Base-by-base conservation (phyloP, 2,329 filamentous ascomycete species). In the Aspergillus carbonarius region DNA sequence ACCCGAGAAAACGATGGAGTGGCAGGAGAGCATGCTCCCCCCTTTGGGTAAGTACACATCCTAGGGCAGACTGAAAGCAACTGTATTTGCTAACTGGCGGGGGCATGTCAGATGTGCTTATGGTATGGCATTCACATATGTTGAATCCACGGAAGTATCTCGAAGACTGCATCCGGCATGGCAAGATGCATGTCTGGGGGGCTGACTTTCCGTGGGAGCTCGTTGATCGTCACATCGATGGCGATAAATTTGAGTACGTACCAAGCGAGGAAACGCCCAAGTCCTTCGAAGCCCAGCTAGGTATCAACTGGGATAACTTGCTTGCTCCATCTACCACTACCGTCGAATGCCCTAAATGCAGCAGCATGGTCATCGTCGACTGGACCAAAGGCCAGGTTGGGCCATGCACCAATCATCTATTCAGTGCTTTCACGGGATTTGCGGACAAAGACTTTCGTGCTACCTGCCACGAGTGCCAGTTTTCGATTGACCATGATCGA, bases 101-200 rank as follows among this genome's bases (percentile, higher is more conserved):
- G 72, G 2, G 10, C 18, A 5, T 5, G 18, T 10, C 25, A 80
- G 89, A 92, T 74, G 85, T 92, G 0, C 73, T 92, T 18, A 89
- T 92, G 87, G 86, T 92, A 0, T 90, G 88, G 87, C 90, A 93
- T 71, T 78, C 88, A 0, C 89, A 90, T 68, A 88, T 90, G 84
- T 82, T 93, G 2, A 93, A 92, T 65, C 90, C 90, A 0, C 80
- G 87, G 42, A 79, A 78, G n/a, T 93, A 87, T 68, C 81, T 91
- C 5, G 89, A 92, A 65, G 90, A 93, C 68, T 86, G 85, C 66
- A 76, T 91, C 54, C 81, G 88, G 8, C 74, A 78, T 34, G 84
- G 83, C 0, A 77, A 79, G 57, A 76, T 82, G 32, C 70, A 84
- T 2, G 64, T 82, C 4, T 92, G 88, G 87, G 75, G 78, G 1